Conservation (phyloP, 352 stramenopile genomes). For the Globisporangium canariense region DNA sequence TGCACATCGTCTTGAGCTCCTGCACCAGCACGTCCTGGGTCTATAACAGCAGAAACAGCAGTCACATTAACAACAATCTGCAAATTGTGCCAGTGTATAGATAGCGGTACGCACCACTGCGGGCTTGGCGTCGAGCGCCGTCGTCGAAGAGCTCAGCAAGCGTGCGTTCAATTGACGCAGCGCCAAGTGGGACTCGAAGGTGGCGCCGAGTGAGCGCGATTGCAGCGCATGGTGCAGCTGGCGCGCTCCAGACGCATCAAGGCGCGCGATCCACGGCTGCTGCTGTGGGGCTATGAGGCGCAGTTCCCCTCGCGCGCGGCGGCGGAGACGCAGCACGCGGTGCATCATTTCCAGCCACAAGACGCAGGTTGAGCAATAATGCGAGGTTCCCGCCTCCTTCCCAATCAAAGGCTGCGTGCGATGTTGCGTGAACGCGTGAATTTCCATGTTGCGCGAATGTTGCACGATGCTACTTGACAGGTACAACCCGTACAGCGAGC, state of each 20-base stretch:
- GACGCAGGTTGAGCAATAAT: conserved; percentile 6
- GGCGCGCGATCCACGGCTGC: neutral
- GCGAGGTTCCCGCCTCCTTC: neutral
- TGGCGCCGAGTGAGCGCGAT: neutral
- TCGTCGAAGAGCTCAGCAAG: conserved; percentile 13
- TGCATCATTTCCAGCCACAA: conserved; percentile 19
- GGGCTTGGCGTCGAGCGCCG: neutral
- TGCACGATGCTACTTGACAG: neutral
- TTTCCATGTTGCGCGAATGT: conserved; percentile 10
- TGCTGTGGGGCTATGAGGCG: neutral
- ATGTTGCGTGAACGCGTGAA: conserved; percentile 17
- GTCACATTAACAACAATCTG: neutral
- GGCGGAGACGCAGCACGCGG: conserved; percentile 19
- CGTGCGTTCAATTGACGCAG: conserved; percentile 1
- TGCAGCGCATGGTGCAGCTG: conserved; percentile 1
- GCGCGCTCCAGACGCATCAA: neutral
- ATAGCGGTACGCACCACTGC: conserved; percentile 8
- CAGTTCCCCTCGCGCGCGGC: conserved; percentile 5
- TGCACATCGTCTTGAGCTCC: conserved; percentile 51
- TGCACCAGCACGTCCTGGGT: conserved; percentile 27
- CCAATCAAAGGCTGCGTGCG: conserved; percentile 2
- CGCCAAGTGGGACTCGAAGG: neutral
- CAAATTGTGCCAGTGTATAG: neutral
- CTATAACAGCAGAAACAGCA: conserved; percentile 1
- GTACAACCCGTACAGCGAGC: neutral